phyloP scores from a whole-genome alignment of 306 rosid genomes.

The Citrullus amarus region DNA sequence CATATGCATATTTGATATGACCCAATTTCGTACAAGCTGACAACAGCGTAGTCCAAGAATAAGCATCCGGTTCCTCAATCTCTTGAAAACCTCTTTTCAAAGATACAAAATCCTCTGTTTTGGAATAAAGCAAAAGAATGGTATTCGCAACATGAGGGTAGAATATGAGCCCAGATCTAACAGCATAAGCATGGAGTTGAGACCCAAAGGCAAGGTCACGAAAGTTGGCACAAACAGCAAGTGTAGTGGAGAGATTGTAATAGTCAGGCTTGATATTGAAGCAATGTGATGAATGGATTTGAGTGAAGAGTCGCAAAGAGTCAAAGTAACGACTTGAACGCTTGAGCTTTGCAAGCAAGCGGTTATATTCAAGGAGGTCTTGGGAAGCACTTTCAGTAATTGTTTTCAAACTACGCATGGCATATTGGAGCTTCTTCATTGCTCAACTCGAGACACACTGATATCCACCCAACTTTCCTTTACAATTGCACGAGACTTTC shows the following conservation, averaged over 20 bases:
- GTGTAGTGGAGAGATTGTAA: conserved; percentile 47
- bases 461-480: no score
- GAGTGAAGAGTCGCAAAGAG: conserved; percentile 29
- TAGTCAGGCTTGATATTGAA: conserved; percentile 35
- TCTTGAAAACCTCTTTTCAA: conserved; percentile 26
- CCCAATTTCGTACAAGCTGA: conserved; percentile 42
- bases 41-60: conserved; percentile 63
- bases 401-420: not conserved
- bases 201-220: conserved; percentile 23
- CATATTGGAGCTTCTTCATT: not conserved
- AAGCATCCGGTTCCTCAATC: conserved; percentile 35
- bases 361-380: conserved; percentile 34
- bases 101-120: conserved; percentile 28
- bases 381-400: not conserved
- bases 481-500: no score
- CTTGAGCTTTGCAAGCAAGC: conserved; percentile 26
- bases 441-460: not conserved
- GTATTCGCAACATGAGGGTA: conserved; percentile 54
- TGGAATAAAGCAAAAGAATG: conserved; percentile 50
- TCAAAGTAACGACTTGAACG: conserved; percentile 30
- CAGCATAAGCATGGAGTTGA: conserved; percentile 46
- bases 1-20: conserved; percentile 23
- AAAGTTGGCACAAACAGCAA: conserved; percentile 37
- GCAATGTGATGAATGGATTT: conserved; percentile 33
- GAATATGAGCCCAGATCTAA: conserved; percentile 31